A percentile compares a stretch with the other conserved stretches of the same genome.
These are phyloP conservation scores for Allium cepa DNA, from an alignment of 106 monocot genomes.

Conservation along the genomic window DNA sequence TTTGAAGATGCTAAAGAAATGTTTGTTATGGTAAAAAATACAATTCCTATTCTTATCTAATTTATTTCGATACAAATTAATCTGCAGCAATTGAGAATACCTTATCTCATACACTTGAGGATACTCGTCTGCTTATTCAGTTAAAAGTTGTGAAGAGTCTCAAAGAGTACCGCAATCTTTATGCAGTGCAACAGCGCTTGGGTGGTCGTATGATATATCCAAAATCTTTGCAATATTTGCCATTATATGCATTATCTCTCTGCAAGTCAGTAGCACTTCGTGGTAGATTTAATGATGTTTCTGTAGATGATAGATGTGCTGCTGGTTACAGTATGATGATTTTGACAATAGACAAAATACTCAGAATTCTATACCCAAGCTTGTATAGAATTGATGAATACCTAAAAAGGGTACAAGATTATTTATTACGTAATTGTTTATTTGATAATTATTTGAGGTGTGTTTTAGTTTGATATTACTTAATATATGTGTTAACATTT, in stretches of 20 bases:
- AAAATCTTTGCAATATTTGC: constrained; percentile 72
- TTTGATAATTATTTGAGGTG: too few relatives aligned
- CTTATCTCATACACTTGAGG: constrained; percentile 73
- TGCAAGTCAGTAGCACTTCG: constrained; percentile 82
- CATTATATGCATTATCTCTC: constrained; percentile 65
- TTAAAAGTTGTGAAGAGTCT: constrained; percentile 76
- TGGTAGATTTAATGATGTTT: constrained; percentile 78
- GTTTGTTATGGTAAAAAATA: too few relatives aligned
- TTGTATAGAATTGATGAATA: constrained; percentile 69
- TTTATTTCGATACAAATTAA: constrained; percentile 4
- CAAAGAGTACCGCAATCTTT: constrained; percentile 90
- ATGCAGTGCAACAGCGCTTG: constrained; percentile 81
- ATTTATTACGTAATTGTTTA: too few relatives aligned
- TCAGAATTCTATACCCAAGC: constrained; percentile 78
- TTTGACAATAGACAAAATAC: constrained; percentile 46
- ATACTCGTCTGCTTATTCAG: constrained; percentile 72
- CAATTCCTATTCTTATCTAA: too few relatives aligned
- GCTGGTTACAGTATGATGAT: constrained; percentile 82
- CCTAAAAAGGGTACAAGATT: constrained; percentile 46
- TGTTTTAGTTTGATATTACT: too few relatives aligned
- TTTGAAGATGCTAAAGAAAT: too few relatives aligned
- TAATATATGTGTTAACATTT: too few relatives aligned
- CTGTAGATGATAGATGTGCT: constrained; percentile 85
- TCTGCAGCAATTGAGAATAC: constrained; percentile 84
- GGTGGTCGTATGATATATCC: constrained; percentile 82